Evolutionary conservation across 2,329 filamentous ascomycete species (phyloP), one percentile per base, ranked within the genome.

Genomic region (Verticillium zaregamsianum): DNA sequence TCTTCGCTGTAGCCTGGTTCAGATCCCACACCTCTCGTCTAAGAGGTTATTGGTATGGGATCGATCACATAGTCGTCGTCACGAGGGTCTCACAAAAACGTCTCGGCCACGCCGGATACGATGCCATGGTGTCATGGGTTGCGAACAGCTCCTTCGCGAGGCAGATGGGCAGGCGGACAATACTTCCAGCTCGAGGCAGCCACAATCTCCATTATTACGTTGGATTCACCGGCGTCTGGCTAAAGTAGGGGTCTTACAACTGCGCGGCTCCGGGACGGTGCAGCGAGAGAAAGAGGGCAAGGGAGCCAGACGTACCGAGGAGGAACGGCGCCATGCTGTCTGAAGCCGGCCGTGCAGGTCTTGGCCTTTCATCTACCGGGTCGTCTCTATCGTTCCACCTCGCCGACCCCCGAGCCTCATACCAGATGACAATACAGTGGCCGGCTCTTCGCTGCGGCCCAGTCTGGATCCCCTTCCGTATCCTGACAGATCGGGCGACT

Each of bases 401-500:
- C 45, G 45, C 23, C n/a, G 23, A 11, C 20, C 23, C 45, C 12
- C 20, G n/a, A 52, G 45, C 45, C 45, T 25, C 45, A 52, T 20
- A 12, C 45, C 20, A 23, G 9, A 23, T 25, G n/a, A 52, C 20
- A 20, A 52, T 25, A 12, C 20, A 12, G 45, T 20, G n/a, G 8
- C 20, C 45, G 45, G 45, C 45, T 52, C 45, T 52, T 52, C 20
- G n/a, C n/a, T 52, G 20, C 20, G 20, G 11, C n/a, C 8, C 20
- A 11, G 20, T 52, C 45, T 52, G 45, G 20, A 52, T 52, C 45
- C 20, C 45, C n/a, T 23, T 52, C 25, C 11, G n/a, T 25, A 11
- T 23, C 23, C 37, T 31, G 35, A 60, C 62, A 59, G 40, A 63
- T 64, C 55, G 40, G 58, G 61, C 56, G 45, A 20, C 33, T n/a